A percentile compares a stretch with the other conserved stretches of the same genome.
These are phyloP conservation scores for Prunella vulgaris DNA, from an alignment of 257 asterid genomes.

Conservation along the genomic window DNA sequence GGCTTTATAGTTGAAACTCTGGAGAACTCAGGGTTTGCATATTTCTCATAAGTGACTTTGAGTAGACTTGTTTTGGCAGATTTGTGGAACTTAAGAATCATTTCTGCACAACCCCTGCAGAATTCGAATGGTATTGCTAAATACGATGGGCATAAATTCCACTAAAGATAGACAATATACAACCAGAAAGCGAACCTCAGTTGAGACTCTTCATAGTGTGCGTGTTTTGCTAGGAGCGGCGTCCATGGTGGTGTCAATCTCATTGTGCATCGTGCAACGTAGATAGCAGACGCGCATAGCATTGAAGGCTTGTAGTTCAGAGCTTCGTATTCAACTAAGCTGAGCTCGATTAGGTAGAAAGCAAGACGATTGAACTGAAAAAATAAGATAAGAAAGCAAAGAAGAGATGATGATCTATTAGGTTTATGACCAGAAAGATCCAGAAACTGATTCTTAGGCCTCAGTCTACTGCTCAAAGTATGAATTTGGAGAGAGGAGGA, in stretches of 20 bases:
- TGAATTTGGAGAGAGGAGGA: neutral
- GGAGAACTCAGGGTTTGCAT: conserved; percentile 35
- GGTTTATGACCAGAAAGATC: neutral
- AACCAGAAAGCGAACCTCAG: conserved; percentile 46
- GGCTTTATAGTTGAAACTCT: conserved; percentile 68
- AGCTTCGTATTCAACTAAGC: conserved; percentile 84
- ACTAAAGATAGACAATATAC: neutral
- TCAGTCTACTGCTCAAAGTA: neutral
- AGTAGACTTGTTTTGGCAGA: conserved; percentile 56
- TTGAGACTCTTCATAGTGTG: conserved; percentile 63
- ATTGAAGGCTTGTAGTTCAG: conserved; percentile 84
- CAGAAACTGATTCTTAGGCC: neutral
- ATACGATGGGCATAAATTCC: neutral
- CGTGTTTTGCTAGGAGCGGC: conserved; percentile 57
- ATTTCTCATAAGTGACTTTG: conserved; percentile 69
- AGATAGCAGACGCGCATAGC: conserved; percentile 90
- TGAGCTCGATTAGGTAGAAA: conserved; percentile 84
- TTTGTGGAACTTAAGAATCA: conserved; percentile 77
- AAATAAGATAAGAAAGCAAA: conserved; percentile 1
- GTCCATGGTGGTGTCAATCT: conserved; percentile 70
- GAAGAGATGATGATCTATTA: neutral
- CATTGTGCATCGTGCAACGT: conserved; percentile 79
- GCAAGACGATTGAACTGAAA: conserved; percentile 80
- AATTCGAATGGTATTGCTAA: conserved; percentile 7
- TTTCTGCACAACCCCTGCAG: conserved; percentile 67